Percentiles rank a stretch among this genome's conserved stretches.
Evolutionary conservation across 495 filamentous ascomycete genomes (phyloP).

Genomic region (Delitschia confertaspora): DNA sequence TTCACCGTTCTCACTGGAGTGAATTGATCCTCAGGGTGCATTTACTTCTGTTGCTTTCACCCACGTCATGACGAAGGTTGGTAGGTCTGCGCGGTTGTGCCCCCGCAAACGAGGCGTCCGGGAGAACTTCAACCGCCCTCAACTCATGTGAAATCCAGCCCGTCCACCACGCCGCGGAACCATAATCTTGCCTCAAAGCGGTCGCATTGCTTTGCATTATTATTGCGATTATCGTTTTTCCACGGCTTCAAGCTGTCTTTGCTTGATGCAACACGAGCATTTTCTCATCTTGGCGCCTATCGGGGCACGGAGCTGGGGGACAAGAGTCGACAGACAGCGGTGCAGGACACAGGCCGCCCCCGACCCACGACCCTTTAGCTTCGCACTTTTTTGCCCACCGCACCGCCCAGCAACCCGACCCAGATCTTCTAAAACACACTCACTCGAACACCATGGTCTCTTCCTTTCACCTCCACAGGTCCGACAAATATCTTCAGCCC

Average conservation of each 20-base stretch:
- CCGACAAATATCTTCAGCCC: conserved; percentile 37
- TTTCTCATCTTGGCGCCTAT: conserved; percentile 21
- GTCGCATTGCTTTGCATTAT: too few relatives aligned
- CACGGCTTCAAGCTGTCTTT: too few relatives aligned
- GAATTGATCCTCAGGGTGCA: background rate
- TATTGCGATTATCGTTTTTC: too few relatives aligned
- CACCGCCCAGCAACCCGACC: too few relatives aligned
- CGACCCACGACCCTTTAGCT: conserved; percentile 19
- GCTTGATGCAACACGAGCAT: background rate
- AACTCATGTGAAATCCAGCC: too few relatives aligned
- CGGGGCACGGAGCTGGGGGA: background rate
- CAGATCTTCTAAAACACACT: conserved; percentile 21
- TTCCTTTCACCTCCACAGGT: conserved; percentile 24
- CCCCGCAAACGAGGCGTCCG: too few relatives aligned
- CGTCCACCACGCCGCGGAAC: too few relatives aligned
- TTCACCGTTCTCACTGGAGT: conserved; percentile 11
- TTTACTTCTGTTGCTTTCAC: background rate
- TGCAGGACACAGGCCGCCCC: conserved; percentile 13
- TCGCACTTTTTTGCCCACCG: conserved; percentile 24
- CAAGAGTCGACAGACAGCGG: too few relatives aligned
- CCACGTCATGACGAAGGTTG: conserved; percentile 8
- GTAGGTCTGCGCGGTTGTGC: background rate
- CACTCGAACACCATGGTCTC: conserved; percentile 24
- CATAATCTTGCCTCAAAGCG: too few relatives aligned
- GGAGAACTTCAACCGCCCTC: too few relatives aligned